Percentiles rank a stretch among this genome's conserved stretches.
These are phyloP conservation scores for Populus alba DNA, from an alignment of 345 rosid species.

Conservation along the genomic window DNA sequence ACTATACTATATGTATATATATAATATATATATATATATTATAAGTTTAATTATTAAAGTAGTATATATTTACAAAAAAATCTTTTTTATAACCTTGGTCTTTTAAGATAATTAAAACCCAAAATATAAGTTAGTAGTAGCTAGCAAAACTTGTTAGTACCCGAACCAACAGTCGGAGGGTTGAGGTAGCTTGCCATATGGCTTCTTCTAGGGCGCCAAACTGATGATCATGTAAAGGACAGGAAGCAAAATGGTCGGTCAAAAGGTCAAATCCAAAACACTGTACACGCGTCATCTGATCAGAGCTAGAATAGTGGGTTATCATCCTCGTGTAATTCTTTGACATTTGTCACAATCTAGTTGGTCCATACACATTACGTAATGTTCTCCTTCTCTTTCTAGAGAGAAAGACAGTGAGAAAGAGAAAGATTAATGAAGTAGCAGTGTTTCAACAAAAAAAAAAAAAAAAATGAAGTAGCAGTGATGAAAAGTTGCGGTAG, in stretches of 20 bases:
- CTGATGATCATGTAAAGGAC: not conserved
- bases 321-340: slow-evolving; percentile 27
- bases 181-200: not conserved
- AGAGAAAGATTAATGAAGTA: not conserved
- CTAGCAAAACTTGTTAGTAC: not conserved
- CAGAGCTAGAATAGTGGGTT: slow-evolving; percentile 5
- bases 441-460: not conserved
- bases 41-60: too few relatives aligned
- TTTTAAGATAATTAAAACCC: not conserved
- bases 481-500: slow-evolving; percentile 51
- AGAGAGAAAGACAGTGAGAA: slow-evolving; percentile 5
- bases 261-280: slow-evolving; percentile 1
- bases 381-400: not conserved
- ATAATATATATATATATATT: too few relatives aligned
- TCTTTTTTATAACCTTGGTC: not conserved
- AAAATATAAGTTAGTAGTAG: not conserved
- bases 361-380: slow-evolving; percentile 17
- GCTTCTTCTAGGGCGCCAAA: not conserved
- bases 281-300: slow-evolving; percentile 30
- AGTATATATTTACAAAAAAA: too few relatives aligned
- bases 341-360: slow-evolving; percentile 10
- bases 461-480: not conserved
- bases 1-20: too few relatives aligned
- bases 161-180: not conserved
- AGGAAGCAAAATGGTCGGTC: not conserved